Percentiles rank a stretch among this genome's conserved stretches.
Evolutionary conservation across 139 green algal species (phyloP).

Genomic region (Limnomonas spitsbergensis): DNA sequence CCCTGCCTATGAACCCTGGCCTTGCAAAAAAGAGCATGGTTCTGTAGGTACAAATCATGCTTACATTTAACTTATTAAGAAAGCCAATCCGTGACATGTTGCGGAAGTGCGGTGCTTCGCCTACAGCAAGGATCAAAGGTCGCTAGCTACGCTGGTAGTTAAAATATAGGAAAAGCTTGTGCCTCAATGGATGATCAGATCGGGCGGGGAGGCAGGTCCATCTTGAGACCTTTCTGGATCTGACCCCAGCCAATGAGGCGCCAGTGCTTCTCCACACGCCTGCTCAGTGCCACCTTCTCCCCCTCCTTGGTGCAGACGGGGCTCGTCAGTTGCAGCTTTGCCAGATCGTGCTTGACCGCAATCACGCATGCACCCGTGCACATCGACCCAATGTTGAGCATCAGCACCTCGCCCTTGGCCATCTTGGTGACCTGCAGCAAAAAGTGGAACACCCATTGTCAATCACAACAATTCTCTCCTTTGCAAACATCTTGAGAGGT

Average conservation of each 20-base stretch:
- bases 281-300: slow-evolving; percentile 93
- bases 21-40: too few species aligned
- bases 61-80: too few species aligned
- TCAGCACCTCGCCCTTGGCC: slow-evolving; percentile 96
- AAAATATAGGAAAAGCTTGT: too few species aligned
- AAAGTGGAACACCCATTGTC: slow-evolving; percentile 48
- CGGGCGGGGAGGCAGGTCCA: slow-evolving; percentile 63
- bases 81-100: too few species aligned
- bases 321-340: slow-evolving; percentile 96
- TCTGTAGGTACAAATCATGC: too few species aligned
- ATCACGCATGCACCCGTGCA: slow-evolving; percentile 94
- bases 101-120: too few species aligned
- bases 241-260: slow-evolving; percentile 84
- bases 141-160: too few species aligned
- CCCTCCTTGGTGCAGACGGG: slow-evolving; percentile 97
- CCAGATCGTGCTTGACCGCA: slow-evolving; percentile 95
- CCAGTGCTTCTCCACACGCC: slow-evolving; percentile 98
- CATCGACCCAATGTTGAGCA: slow-evolving; percentile 99
- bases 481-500: neutral
- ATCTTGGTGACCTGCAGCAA: slow-evolving; percentile 72
- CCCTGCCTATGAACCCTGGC: too few species aligned
- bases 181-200: too few species aligned
- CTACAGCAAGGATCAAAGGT: too few species aligned
- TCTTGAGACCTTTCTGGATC: slow-evolving; percentile 84
- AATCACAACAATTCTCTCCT: too few species aligned